A percentile compares a stretch with the other conserved stretches of the same genome.
These are phyloP conservation scores for Lentinula guzmanii DNA, from an alignment of 768 basidiomycete genomes.

Conservation along the genomic window DNA sequence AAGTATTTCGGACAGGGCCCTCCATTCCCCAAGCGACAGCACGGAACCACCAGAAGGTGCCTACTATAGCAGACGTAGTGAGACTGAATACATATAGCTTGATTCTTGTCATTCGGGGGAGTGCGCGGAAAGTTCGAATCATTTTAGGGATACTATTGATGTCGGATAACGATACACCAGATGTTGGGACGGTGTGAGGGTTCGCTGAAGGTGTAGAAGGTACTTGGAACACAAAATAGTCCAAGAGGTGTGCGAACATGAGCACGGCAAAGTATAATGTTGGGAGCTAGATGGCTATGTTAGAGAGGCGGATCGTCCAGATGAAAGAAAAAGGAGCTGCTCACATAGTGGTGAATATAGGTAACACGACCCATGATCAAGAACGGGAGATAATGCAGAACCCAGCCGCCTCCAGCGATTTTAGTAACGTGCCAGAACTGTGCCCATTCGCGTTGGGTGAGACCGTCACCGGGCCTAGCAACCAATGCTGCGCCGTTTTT, in stretches of 20 bases:
- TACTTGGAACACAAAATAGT: constrained; percentile 77
- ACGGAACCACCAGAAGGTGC: constrained; percentile 95
- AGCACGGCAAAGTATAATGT: constrained; percentile 96
- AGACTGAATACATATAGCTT: constrained; percentile 72
- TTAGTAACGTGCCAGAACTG: constrained; percentile 92
- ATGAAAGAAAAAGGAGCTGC: constrained; percentile 22
- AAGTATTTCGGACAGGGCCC: constrained; percentile 78
- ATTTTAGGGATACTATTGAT: not conserved
- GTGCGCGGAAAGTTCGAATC: not conserved
- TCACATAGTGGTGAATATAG: constrained; percentile 92
- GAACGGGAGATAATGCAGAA: constrained; percentile 89
- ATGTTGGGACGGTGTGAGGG: constrained; percentile 19
- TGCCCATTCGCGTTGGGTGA: constrained; percentile 65
- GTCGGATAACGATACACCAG: not conserved
- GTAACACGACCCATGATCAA: constrained; percentile 97
- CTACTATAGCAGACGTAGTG: constrained; percentile 51
- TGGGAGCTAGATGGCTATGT: constrained; percentile 55
- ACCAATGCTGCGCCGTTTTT: not conserved
- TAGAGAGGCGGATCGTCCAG: not conserved
- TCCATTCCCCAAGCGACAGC: constrained; percentile 86
- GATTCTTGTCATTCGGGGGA: constrained; percentile 36
- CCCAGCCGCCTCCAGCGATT: constrained; percentile 88
- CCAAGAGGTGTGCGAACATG: constrained; percentile 85
- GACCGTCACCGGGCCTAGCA: constrained; percentile 25
- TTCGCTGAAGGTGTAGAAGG: constrained; percentile 44